These are phyloP conservation scores for Talaromyces pinophilus DNA, from an alignment of 2,329 filamentous ascomycete species.

Conservation along the genomic window DNA sequence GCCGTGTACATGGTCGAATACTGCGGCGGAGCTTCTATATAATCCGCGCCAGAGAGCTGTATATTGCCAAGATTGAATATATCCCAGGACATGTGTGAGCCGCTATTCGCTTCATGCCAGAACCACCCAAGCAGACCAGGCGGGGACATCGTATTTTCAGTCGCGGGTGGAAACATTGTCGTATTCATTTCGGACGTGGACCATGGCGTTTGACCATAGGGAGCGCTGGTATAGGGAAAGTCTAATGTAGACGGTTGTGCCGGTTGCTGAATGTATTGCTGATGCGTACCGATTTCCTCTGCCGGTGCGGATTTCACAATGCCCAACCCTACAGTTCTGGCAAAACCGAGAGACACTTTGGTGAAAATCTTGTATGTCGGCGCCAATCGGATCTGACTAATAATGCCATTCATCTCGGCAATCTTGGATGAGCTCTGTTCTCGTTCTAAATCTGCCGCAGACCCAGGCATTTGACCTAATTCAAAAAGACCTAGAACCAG, in stretches of 20 bases:
- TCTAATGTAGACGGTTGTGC: neutral
- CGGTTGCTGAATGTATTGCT: conserved; percentile 1
- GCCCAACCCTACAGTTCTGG: conserved; percentile 17
- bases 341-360: conserved; percentile 17
- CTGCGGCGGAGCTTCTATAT: conserved; percentile 17
- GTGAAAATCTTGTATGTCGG: conserved; percentile 23
- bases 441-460: neutral
- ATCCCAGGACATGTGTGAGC: conserved; percentile 19
- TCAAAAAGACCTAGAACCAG: conserved; percentile 35
- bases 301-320: neutral
- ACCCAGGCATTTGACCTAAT: conserved; percentile 16
- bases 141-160: conserved; percentile 11
- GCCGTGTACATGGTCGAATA: conserved; percentile 4
- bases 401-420: conserved; percentile 9
- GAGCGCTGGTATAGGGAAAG: conserved; percentile 8
- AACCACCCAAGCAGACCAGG: conserved; percentile 20
- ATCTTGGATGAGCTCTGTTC: conserved; percentile 13
- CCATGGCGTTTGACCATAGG: conserved; percentile 13
- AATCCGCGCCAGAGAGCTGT: conserved; percentile 12
- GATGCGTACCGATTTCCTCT: neutral
- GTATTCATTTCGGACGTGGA: conserved; percentile 7
- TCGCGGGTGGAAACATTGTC: conserved; percentile 10
- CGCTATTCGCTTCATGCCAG: conserved; percentile 13
- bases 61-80: conserved; percentile 20
- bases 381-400: conserved; percentile 10